Base-by-base conservation (phyloP, 768 basidiomycete genomes). In the Boletellus sp. region DNA sequence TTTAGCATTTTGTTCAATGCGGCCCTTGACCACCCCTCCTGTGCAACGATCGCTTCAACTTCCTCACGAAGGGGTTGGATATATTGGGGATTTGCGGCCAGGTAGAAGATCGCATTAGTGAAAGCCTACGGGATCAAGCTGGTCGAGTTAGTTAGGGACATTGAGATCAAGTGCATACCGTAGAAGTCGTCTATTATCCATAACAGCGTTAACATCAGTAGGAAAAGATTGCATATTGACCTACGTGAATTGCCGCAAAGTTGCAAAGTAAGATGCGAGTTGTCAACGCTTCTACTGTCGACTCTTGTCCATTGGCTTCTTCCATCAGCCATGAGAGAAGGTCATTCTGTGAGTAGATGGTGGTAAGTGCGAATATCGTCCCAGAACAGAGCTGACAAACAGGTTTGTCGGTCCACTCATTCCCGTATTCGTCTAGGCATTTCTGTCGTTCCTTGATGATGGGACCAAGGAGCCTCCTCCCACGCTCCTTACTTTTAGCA, bases 271-370 rank as follows among this genome's bases (percentile, higher is more conserved):
- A 28, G 2, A 63, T 19, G 2, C 49, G 38, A 4, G 31, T 13
- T 19, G 53, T 48, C 55, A 72, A 49, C 61, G 70, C 20, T 38
- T 55, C 36, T 3, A 47, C 26, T 0, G 62, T 51, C 17, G 37
- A 15, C 32, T 66, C 48, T 26, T 49, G 20, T 31, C 55, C 48
- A 3, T 45, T 22, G 2, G 57, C 67, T 9, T 53, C 60, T 12
- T 67, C 62, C 16, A 71, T 56, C 17, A 68, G 19, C 69, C 71
- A 72, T 11, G 59, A 52, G 4, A 73, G 28, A 37, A 72, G 44
- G 47, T 74, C 72, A 12, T 66, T 61, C 71, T 70, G 31, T 15
- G 4, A 28, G 33, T 8, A 23, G 12, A 34, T 9, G 15, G 4
- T 3, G 9, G 20, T 50, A 15, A 57, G 24, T 6, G 6, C 20